Conservation (phyloP, 495 filamentous ascomycete species). For the Penicillium paradoxum region DNA sequence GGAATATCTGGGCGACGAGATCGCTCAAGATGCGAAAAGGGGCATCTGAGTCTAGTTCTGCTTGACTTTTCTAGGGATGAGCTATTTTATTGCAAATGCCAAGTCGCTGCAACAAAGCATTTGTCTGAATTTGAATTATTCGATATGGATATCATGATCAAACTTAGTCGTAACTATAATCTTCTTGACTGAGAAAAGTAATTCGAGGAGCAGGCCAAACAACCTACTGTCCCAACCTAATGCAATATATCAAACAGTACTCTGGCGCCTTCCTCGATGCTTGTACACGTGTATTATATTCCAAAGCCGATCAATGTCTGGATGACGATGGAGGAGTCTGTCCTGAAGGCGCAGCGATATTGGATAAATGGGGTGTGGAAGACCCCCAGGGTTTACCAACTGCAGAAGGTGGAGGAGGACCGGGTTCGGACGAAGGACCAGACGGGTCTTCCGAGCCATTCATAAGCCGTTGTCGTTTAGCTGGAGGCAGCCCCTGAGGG, state of each 20-base stretch:
- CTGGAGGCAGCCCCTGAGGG: constrained; percentile 17
- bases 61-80: background rate
- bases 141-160: background rate
- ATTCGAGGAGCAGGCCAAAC: background rate
- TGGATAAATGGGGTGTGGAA: constrained; percentile 23
- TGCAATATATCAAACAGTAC: no score
- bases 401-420: constrained; percentile 2
- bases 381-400: constrained; percentile 15
- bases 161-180: background rate
- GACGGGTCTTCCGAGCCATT: constrained; percentile 32
- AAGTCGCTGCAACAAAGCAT: no score
- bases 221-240: background rate
- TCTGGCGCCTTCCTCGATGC: background rate
- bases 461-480: constrained; percentile 42
- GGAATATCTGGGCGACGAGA: constrained; percentile 30
- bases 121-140: no score
- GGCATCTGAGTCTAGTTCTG: background rate
- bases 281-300: background rate
- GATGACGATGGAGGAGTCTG: constrained; percentile 25
- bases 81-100: background rate
- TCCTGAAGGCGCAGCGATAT: constrained; percentile 20
- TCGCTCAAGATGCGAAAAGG: constrained; percentile 7
- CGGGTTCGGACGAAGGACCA: constrained; percentile 12
- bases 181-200: background rate
- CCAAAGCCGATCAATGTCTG: constrained; percentile 1